Conservation (phyloP, 2,329 filamentous ascomycete species). For the Aureobasidium sp. region DNA sequence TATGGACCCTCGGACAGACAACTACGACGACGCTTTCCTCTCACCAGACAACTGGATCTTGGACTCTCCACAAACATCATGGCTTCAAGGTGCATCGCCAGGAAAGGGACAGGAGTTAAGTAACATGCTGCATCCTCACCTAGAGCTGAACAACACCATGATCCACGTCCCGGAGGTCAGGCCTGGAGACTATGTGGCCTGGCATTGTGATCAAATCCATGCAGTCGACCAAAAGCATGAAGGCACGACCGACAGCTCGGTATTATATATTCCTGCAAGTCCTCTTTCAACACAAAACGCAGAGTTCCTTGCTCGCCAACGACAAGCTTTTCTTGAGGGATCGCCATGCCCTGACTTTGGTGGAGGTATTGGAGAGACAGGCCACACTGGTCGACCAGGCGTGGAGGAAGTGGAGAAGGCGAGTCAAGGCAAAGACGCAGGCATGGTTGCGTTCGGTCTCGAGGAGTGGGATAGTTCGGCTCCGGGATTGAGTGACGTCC, state of each 20-base stretch:
- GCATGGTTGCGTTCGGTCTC: constrained; percentile 50
- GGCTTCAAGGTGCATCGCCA: constrained; percentile 62
- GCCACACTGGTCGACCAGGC: constrained; percentile 38
- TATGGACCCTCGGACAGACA: constrained; percentile 28
- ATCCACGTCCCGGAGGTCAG: constrained; percentile 61
- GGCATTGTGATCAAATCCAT: constrained; percentile 63
- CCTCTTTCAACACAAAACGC: constrained; percentile 72
- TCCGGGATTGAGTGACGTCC: constrained; percentile 41
- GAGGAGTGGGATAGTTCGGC: constrained; percentile 42
- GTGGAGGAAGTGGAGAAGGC: constrained; percentile 32
- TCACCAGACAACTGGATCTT: constrained; percentile 56
- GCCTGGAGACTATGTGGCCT: constrained; percentile 67
- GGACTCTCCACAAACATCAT: constrained; percentile 46
- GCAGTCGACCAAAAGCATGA: constrained; percentile 73
- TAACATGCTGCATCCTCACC: constrained; percentile 59
- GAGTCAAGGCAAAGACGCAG: constrained; percentile 32
- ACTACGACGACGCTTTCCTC: constrained; percentile 33
- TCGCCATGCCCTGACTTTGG: constrained; percentile 42
- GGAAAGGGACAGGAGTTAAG: constrained; percentile 65
- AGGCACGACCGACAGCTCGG: constrained; percentile 68
- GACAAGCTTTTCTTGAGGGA: constrained; percentile 62
- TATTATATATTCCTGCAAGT: constrained; percentile 83
- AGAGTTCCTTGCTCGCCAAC: constrained; percentile 62
- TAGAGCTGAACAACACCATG: constrained; percentile 62
- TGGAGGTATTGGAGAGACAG: constrained; percentile 56